Conservation (phyloP, 1,139 yeast genomes). For the Yamadazyma membranifaciens region DNA sequence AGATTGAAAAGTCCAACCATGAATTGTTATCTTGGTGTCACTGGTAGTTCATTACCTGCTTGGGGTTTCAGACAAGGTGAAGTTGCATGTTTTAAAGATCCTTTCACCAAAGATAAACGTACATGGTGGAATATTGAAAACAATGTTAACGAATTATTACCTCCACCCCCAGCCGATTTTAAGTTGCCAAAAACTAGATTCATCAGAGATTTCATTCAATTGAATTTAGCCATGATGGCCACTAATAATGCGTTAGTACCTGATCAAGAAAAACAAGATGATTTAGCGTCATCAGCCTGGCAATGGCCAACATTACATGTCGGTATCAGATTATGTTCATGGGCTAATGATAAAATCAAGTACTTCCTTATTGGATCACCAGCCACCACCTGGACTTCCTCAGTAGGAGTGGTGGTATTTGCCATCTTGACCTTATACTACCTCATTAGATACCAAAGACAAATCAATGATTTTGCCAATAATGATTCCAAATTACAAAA, state of each 20-base stretch:
- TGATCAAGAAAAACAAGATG: slow-evolving; percentile 87
- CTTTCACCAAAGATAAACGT: slow-evolving; percentile 82
- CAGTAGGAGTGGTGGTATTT: slow-evolving; percentile 66
- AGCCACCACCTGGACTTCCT: slow-evolving; percentile 90
- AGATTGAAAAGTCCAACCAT: slow-evolving; percentile 67
- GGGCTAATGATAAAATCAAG: slow-evolving; percentile 80
- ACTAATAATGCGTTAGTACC: slow-evolving; percentile 96
- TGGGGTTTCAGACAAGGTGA: slow-evolving; percentile 99
- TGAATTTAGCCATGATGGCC: slow-evolving; percentile 98
- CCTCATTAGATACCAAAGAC: slow-evolving; percentile 93
- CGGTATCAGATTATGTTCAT: slow-evolving; percentile 94
- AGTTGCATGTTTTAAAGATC: slow-evolving; percentile 77
- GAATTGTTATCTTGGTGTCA: slow-evolving; percentile 84
- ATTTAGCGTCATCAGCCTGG: slow-evolving; percentile 91
- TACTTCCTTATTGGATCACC: slow-evolving; percentile 93
- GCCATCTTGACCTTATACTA: slow-evolving; percentile 54
- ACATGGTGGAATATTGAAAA: slow-evolving; percentile 98
- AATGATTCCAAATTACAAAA: slow-evolving; percentile 29
- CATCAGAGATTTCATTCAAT: slow-evolving; percentile 83
- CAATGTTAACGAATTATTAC: slow-evolving; percentile 73
- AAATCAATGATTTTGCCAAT: slow-evolving; percentile 62
- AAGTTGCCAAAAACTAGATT: slow-evolving; percentile 80
- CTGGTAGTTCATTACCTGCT: slow-evolving; percentile 78
- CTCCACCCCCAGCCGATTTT: slow-evolving; percentile 70
- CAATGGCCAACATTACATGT: slow-evolving; percentile 96